A percentile compares a stretch with the other conserved stretches of the same genome.
These are phyloP conservation scores for Teunomyces cretensis DNA, from an alignment of 805 yeast genomes.

Conservation along the genomic window DNA sequence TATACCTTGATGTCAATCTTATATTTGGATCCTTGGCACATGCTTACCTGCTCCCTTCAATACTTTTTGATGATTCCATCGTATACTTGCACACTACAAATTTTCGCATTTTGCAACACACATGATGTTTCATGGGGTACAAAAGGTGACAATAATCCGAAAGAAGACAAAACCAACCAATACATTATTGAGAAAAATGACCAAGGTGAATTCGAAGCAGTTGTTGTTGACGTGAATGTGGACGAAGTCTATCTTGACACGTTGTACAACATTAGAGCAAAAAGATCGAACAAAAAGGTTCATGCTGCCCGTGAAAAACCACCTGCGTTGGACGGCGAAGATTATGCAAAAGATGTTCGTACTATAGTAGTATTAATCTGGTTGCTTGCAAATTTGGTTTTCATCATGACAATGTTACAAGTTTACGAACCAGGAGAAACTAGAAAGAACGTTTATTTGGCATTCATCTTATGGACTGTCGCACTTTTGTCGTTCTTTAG, in stretches of 20 bases:
- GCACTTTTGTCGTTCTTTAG: conserved; percentile 81
- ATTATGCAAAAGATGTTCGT: conserved; percentile 92
- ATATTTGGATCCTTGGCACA: conserved; percentile 96
- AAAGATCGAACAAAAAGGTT: conserved; percentile 59
- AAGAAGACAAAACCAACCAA: conserved; percentile 65
- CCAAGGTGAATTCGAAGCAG: conserved; percentile 75
- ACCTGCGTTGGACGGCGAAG: conserved; percentile 51
- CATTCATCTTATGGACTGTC: conserved; percentile 88
- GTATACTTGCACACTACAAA: conserved; percentile 88
- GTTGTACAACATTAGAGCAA: conserved; percentile 67
- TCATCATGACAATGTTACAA: conserved; percentile 86
- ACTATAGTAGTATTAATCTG: conserved; percentile 94
- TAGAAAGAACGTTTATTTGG: conserved; percentile 64
- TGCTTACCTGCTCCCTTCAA: conserved; percentile 81
- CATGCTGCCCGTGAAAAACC: conserved; percentile 32
- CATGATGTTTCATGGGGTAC: conserved; percentile 99
- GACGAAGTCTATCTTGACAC: conserved; percentile 81
- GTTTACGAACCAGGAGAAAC: conserved; percentile 68
- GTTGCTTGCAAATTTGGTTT: conserved; percentile 78
- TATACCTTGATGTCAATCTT: conserved; percentile 79
- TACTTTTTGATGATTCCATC: conserved; percentile 89
- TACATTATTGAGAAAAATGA: conserved; percentile 81
- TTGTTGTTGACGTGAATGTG: conserved; percentile 79
- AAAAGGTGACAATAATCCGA: conserved; percentile 81
- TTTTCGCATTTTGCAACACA: conserved; percentile 95